These are phyloP conservation scores for Penicillium sp. DNA, from an alignment of 2,329 filamentous ascomycete species.

Conservation along the genomic window DNA sequence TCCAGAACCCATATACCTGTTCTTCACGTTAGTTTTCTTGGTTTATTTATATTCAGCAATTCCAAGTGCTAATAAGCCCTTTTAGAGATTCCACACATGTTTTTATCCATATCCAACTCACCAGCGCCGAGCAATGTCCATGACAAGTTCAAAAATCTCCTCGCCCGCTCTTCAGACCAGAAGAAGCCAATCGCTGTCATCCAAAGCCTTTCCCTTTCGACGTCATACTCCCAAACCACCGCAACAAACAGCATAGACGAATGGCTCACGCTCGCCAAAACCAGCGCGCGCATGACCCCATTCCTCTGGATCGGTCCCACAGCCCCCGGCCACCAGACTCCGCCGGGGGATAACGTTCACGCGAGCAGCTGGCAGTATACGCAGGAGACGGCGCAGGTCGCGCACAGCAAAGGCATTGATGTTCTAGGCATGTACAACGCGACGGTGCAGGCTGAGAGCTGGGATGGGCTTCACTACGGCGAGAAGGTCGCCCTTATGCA, in stretches of 20 bases:
- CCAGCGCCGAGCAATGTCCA: slow-evolving; percentile 35
- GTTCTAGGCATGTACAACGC: slow-evolving; percentile 51
- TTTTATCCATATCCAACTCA: slow-evolving; percentile 38
- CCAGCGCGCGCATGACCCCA: slow-evolving; percentile 44
- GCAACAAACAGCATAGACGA: slow-evolving; percentile 45
- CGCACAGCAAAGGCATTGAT: slow-evolving; percentile 44
- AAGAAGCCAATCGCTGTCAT: slow-evolving; percentile 49
- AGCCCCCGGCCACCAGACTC: slow-evolving; percentile 43
- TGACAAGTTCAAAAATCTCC: slow-evolving; percentile 37
- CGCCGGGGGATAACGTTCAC: slow-evolving; percentile 32
- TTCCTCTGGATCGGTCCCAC: slow-evolving; percentile 51
- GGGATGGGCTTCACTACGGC: slow-evolving; percentile 45
- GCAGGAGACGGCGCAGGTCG: slow-evolving; percentile 38
- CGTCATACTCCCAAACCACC: slow-evolving; percentile 34
- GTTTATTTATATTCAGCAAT: background rate
- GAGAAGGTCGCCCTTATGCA: slow-evolving; percentile 48
- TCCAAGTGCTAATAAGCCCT: slow-evolving; percentile 13
- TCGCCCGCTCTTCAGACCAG: slow-evolving; percentile 32
- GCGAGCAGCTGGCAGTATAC: slow-evolving; percentile 48
- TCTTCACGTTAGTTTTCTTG: slow-evolving; percentile 24
- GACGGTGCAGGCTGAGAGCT: slow-evolving; percentile 46
- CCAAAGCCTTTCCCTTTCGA: slow-evolving; percentile 43
- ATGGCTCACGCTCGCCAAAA: slow-evolving; percentile 43
- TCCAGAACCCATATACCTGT: slow-evolving; percentile 27
- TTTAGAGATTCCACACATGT: slow-evolving; percentile 44